Evolutionary conservation across 1,284 basidiomycete species (phyloP).

Genomic region (Gymnopus androsaceus): DNA sequence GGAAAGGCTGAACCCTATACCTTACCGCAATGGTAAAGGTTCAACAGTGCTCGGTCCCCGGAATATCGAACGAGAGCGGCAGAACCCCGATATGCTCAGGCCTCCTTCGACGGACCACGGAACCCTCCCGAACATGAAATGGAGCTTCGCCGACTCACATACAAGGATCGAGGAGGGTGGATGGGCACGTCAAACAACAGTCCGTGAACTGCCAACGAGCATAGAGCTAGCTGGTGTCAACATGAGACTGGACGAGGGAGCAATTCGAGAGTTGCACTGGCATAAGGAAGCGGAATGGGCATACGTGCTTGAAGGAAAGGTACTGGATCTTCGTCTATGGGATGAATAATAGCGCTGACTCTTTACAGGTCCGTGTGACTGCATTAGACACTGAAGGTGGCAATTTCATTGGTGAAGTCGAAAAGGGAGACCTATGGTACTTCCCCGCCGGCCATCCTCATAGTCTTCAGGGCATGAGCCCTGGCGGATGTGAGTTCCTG

Average conservation of each 20-base stretch:
- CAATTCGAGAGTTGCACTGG: constrained; percentile 76
- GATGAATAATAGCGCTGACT: no score
- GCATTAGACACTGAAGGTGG: constrained; percentile 60
- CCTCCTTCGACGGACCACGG: constrained; percentile 57
- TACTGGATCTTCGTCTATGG: no score
- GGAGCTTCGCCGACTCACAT: constrained; percentile 69
- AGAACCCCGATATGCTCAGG: constrained; percentile 50
- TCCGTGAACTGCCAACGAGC: constrained; percentile 29
- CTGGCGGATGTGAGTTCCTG: constrained; percentile 66
- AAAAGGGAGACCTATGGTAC: constrained; percentile 54
- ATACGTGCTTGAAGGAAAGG: constrained; percentile 64
- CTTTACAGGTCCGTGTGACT: no score
- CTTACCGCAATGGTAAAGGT: constrained; percentile 39
- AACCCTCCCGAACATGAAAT: constrained; percentile 64
- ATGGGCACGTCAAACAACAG: constrained; percentile 72
- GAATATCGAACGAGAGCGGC: constrained; percentile 45
- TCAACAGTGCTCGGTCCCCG: constrained; percentile 49
- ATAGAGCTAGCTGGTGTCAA: constrained; percentile 66
- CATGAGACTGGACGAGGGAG: constrained; percentile 68
- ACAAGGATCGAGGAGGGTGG: constrained; percentile 71
- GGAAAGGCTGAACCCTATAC: constrained; percentile 7
- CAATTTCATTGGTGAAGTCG: constrained; percentile 57
- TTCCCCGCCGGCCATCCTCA: constrained; percentile 72
- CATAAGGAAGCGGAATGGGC: constrained; percentile 66
- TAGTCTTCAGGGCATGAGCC: constrained; percentile 62